Percentiles rank a stretch among this genome's conserved stretches.
Conservation (phyloP, 202 grass and related monocot species). For the Schoenoplectus triqueter region DNA sequence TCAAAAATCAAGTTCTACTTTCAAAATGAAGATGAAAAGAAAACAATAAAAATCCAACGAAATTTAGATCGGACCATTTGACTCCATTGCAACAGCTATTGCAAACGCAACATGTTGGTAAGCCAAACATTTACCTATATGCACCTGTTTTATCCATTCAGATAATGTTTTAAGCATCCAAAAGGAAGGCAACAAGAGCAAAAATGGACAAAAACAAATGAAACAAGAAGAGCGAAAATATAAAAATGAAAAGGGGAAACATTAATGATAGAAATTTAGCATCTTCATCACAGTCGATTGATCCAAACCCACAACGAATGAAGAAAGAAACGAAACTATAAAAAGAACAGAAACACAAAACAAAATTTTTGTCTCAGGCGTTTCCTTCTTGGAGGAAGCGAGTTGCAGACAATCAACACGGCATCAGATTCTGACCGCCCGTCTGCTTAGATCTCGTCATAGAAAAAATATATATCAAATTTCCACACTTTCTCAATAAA, state of each 20-base stretch:
- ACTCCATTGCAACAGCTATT: constrained; percentile 70
- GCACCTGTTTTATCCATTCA: constrained; percentile 50
- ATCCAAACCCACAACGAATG: neutral
- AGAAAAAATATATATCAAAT: constrained; percentile 38
- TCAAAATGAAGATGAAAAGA: neutral
- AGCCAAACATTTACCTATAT: constrained; percentile 59
- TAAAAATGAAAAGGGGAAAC: neutral
- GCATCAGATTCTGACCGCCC: constrained; percentile 99
- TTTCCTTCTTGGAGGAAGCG: constrained; percentile 42
- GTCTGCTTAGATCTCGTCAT: constrained; percentile 87
- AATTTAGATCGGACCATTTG: constrained; percentile 78
- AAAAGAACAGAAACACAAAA: neutral
- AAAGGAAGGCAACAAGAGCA: constrained; percentile 47
- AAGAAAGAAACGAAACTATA: neutral
- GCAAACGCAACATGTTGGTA: constrained; percentile 72
- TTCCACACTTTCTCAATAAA: neutral
- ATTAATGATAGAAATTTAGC: constrained; percentile 47
- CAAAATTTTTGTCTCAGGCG: constrained; percentile 51
- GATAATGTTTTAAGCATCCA: constrained; percentile 29
- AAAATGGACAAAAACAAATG: neutral
- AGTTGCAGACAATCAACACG: constrained; percentile 92
- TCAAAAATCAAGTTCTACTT: neutral
- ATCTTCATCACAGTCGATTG: constrained; percentile 46
- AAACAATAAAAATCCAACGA: neutral
- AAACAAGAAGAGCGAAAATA: neutral